Evolutionary conservation across 1,139 yeast genomes (phyloP).

Genomic region (Yamadazyma jaroonii): DNA sequence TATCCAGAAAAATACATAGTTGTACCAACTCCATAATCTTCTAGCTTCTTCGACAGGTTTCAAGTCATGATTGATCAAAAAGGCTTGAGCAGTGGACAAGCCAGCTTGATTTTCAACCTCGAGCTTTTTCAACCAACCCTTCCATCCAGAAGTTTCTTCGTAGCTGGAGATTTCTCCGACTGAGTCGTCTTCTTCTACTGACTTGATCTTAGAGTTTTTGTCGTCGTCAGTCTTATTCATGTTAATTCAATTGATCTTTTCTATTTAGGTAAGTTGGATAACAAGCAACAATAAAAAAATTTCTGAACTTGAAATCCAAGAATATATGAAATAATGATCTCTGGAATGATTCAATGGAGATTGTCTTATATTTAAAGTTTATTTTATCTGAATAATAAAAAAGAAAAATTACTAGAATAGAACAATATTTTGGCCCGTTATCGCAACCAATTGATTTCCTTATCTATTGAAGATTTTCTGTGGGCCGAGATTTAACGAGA

Average conservation of each 20-base stretch:
- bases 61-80: constrained; percentile 68
- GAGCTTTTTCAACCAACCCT: constrained; percentile 13
- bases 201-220: not conserved
- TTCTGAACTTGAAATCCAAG: not conserved
- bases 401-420: no score
- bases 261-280: not conserved
- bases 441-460: constrained; percentile 2
- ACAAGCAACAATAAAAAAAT: no score
- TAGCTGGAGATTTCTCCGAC: constrained; percentile 15
- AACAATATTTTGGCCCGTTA: constrained; percentile 1
- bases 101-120: constrained; percentile 30
- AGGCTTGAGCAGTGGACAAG: constrained; percentile 49
- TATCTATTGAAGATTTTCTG: not conserved
- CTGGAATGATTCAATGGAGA: no score
- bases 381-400: not conserved
- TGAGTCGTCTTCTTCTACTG: constrained; percentile 10
- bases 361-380: not conserved
- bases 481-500: constrained; percentile 1
- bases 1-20: constrained; percentile 76
- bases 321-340: no score
- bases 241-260: not conserved
- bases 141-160: constrained; percentile 16
- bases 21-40: constrained; percentile 80
- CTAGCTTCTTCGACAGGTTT: constrained; percentile 69
- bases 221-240: constrained; percentile 5